Base-by-base conservation (phyloP, 768 basidiomycete genomes). In the Coprinopsis marcescibilis region DNA sequence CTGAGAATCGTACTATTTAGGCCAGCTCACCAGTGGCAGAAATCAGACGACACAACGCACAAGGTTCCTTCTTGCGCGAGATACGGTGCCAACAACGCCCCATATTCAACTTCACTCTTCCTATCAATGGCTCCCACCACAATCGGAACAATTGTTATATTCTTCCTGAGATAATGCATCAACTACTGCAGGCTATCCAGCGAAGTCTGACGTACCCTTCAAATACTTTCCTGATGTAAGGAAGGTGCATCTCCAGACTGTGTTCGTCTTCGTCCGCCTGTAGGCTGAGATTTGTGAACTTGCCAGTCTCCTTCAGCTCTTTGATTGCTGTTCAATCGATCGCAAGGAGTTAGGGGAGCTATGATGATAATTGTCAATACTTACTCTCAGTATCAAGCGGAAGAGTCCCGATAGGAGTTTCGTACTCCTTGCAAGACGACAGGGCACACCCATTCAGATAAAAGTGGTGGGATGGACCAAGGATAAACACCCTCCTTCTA, bases 231-330 rank as follows among this genome's bases (percentile, higher is more conserved):
- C 87, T 78, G 33, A 96, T 69, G 62, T 90, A 94, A 4, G 95
- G 93, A 14, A 98, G 75, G 57, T 98, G 94, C 90, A 99, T 94
- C 68, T 99, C 96, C 45, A 99, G 80, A 59, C 90, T 94, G 62
- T 99, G 96, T 58, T 99, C 96, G 23, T 85, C 89, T 64, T 93
- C 92, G 59, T 99, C 96, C 2, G 80, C 81, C 1, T 67, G 56
- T 2, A 73, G 54, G 14, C 66, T 67, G 79, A 99, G 83, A 8
- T 72, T 66, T 29, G 76, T 72, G 55, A 98, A 98, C 45, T 80
- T 66, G 1, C 80, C 80, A 0, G 86, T 87, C 2, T 64, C 66
- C 23, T 69, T 67, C 17, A 95, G 72, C 54, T 88, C 78, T 5
- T 69, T 60, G 48, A 88, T 81, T 1, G 80, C 92, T 94, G 17